Conservation (phyloP, 2,329 filamentous ascomycete species). For the Colletotrichum sp. region DNA sequence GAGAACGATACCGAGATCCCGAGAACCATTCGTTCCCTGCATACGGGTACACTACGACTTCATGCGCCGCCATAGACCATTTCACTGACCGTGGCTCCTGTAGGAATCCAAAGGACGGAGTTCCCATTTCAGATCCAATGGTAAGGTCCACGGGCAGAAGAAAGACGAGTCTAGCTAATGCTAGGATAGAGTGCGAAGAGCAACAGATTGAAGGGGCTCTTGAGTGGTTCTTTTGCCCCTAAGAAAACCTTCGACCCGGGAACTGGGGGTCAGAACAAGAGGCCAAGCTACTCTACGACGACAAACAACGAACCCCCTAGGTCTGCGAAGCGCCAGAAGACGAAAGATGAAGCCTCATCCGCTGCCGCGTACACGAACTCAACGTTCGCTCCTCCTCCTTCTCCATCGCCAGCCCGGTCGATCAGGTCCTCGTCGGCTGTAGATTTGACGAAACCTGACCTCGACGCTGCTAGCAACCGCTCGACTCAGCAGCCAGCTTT, state of each 20-base stretch:
- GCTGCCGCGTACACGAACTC: not conserved
- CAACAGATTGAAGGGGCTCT: not conserved
- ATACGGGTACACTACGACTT: slow-evolving; percentile 4
- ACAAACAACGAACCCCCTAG: not conserved
- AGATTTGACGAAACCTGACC: slow-evolving; percentile 9
- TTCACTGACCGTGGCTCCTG: not conserved
- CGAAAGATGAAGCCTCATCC: not conserved
- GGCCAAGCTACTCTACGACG: not conserved
- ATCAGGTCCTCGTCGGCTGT: not conserved
- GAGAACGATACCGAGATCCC: not conserved
- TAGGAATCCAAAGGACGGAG: slow-evolving; percentile 13
- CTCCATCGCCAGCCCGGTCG: not conserved
- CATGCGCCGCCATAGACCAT: not conserved
- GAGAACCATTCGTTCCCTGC: slow-evolving; percentile 1
- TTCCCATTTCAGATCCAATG: slow-evolving; percentile 13
- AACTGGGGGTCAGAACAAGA: not conserved
- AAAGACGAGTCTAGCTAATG: not conserved
- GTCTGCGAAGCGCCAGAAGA: slow-evolving; percentile 13
- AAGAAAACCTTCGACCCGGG: not conserved
- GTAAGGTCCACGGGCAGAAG: not conserved
- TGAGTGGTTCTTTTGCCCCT: not conserved
- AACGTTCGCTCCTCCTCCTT: not conserved
- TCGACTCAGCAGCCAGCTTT: not conserved
- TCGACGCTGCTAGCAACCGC: slow-evolving; percentile 2
- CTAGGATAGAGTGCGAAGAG: not conserved